phyloP scores from a whole-genome alignment of 345 rosid genomes.

The Psidium friedrichsthalianum region DNA sequence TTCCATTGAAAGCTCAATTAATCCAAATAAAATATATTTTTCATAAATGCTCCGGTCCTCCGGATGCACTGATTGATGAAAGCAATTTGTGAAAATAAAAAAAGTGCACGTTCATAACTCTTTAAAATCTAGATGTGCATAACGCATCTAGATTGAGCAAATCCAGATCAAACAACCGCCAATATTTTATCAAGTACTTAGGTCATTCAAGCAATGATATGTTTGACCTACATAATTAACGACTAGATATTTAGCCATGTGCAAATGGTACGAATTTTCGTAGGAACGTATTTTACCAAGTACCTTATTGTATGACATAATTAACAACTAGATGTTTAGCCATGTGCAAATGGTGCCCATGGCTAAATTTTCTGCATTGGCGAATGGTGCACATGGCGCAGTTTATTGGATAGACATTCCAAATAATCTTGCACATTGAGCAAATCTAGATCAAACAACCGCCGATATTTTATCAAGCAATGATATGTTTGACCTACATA shows the following conservation, averaged over 20 bases:
- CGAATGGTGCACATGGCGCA: not conserved
- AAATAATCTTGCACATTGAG: not conserved
- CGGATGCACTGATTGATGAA: not conserved
- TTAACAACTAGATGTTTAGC: not conserved
- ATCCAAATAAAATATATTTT: not conserved
- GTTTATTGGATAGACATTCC: not conserved
- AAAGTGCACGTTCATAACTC: accelerated
- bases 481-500: not conserved
- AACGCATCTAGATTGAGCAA: not conserved
- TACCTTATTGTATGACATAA: not conserved
- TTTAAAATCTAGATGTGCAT: not conserved
- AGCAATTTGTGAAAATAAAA: not conserved
- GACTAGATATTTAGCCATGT: not conserved
- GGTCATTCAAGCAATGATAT: not conserved
- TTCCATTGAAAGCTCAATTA: no score
- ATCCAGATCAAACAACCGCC: not conserved
- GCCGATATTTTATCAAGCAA: not conserved
- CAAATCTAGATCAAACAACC: not conserved
- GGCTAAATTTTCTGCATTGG: no score
- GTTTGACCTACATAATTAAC: not conserved
- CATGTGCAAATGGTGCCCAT: not conserved
- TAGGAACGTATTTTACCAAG: not conserved
- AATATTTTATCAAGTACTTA: not conserved
- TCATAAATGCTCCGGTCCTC: not conserved
- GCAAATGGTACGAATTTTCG: not conserved